A percentile compares a stretch with the other conserved stretches of the same genome.
These are phyloP conservation scores for Aureobasidium melanogenum DNA, from an alignment of 2,329 filamentous ascomycete genomes.

Conservation along the genomic window DNA sequence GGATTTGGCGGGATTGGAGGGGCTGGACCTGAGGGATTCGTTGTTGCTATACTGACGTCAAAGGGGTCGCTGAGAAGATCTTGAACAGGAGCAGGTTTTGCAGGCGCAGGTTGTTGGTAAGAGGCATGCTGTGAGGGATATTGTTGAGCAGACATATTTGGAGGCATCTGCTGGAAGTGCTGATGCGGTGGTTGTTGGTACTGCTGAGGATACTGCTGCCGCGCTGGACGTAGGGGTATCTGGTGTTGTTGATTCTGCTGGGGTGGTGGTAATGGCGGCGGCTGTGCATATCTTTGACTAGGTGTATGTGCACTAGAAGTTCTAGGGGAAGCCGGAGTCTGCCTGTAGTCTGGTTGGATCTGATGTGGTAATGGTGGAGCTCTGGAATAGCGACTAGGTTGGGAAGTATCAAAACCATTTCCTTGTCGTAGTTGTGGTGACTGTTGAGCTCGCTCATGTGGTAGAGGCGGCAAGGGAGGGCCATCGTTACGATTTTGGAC, in stretches of 20 bases:
- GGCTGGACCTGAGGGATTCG: constrained; percentile 48
- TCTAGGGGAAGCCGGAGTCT: neutral
- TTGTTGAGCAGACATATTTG: constrained; percentile 14
- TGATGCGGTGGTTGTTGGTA: constrained; percentile 11
- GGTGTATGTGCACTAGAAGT: neutral
- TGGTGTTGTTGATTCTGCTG: constrained; percentile 15
- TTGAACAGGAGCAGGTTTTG: constrained; percentile 29
- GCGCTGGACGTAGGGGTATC: constrained; percentile 13
- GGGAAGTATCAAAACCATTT: constrained; percentile 18
- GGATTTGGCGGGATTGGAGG: constrained; percentile 93
- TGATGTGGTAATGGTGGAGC: constrained; percentile 4
- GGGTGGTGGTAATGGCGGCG: constrained; percentile 27
- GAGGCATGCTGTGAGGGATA: constrained; percentile 9
- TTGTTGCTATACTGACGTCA: constrained; percentile 46
- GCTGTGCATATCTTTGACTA: constrained; percentile 19
- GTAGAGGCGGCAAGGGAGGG: constrained; percentile 28
- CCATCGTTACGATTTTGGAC: constrained; percentile 16
- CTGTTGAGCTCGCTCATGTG: constrained; percentile 18
- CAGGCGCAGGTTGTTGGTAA: constrained; percentile 23
- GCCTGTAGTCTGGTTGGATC: neutral
- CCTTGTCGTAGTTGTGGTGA: constrained; percentile 16
- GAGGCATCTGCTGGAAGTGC: neutral
- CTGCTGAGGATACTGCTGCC: constrained; percentile 8
- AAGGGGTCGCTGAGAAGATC: constrained; percentile 58
- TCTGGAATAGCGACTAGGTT: neutral